Evolutionary conservation across 2,329 filamentous ascomycete species (phyloP).

Genomic region (Trichoderma sp.): DNA sequence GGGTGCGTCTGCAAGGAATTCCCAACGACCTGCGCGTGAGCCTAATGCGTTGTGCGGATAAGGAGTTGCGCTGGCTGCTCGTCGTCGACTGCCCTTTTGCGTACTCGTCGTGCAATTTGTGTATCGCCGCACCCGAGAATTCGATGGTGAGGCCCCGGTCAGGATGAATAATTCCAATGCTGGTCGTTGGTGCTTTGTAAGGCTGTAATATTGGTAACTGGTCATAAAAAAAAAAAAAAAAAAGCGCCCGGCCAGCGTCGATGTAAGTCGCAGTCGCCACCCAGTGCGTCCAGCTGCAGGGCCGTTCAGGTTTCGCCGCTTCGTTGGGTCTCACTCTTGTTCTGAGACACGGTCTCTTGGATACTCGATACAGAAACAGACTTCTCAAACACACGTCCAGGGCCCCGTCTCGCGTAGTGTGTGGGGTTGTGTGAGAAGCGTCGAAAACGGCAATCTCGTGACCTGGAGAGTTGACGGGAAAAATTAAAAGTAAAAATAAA

Average conservation of each 20-base stretch:
- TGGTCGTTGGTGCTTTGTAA: slow-evolving; percentile 2
- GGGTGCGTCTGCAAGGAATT: not conserved
- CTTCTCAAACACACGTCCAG: slow-evolving; percentile 11
- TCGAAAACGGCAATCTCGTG: slow-evolving; percentile 17
- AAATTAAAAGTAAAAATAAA: not conserved
- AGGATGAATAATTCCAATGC: slow-evolving; percentile 1
- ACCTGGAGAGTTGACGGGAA: not conserved
- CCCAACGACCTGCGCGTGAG: slow-evolving; percentile 13
- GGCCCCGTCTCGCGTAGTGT: slow-evolving; percentile 4
- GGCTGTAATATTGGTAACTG: not conserved
- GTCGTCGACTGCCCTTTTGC: not conserved
- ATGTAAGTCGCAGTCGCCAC: slow-evolving; percentile 16
- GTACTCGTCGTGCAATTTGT: not conserved
- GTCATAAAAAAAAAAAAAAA: not conserved
- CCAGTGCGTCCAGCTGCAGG: slow-evolving; percentile 2
- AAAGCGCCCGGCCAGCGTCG: not conserved
- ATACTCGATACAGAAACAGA: not conserved
- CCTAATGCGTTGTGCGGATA: not conserved
- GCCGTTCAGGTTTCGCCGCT: slow-evolving; percentile 2
- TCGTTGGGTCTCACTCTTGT: slow-evolving; percentile 11
- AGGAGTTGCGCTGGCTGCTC: not conserved
- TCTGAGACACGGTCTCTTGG: slow-evolving; percentile 9
- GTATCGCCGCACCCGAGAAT: not conserved
- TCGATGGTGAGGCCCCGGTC: not conserved
- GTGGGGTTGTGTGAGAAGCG: slow-evolving; percentile 4